A percentile compares a stretch with the other conserved stretches of the same genome.
These are phyloP conservation scores for Emergomyces orientalis DNA, from an alignment of 2,329 filamentous ascomycete species.

Conservation along the genomic window DNA sequence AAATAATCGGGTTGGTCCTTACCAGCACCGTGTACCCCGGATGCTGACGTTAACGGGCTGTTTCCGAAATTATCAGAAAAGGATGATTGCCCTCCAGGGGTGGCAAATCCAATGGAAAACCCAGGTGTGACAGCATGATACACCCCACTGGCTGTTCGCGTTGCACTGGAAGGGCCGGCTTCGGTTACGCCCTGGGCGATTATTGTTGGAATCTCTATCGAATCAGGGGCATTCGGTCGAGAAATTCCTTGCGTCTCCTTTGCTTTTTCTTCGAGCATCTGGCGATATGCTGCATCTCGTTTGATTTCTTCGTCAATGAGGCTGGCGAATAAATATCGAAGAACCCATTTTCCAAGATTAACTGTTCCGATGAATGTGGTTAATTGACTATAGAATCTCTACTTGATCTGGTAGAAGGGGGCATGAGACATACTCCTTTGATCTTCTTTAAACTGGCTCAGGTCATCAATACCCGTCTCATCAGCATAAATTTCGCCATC, in stretches of 20 bases:
- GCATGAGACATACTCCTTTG: conserved; percentile 62
- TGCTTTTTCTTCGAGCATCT: conserved; percentile 54
- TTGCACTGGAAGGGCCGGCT: conserved; percentile 28
- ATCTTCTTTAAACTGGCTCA: conserved; percentile 79
- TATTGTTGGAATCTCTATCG: conserved; percentile 47
- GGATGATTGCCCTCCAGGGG: conserved; percentile 40
- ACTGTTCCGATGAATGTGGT: conserved; percentile 44
- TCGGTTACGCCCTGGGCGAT: conserved; percentile 8
- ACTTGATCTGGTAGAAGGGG: background rate
- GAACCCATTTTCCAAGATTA: conserved; percentile 92
- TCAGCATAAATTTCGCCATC: conserved; percentile 97
- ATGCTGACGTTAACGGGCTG: conserved; percentile 28
- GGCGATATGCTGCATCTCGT: conserved; percentile 66
- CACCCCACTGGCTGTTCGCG: conserved; percentile 54
- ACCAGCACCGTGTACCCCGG: conserved; percentile 10
- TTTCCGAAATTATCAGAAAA: conserved; percentile 21
- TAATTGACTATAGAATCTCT: background rate
- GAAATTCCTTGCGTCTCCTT: conserved; percentile 51
- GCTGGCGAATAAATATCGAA: conserved; percentile 82
- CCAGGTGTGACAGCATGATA: conserved; percentile 60
- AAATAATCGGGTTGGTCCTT: conserved; percentile 13
- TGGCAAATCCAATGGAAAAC: conserved; percentile 67
- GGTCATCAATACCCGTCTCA: conserved; percentile 63
- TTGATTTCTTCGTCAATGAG: conserved; percentile 84
- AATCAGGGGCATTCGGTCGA: conserved; percentile 50